Evolutionary conservation across 2,329 filamentous ascomycete species (phyloP).

Genomic region (Aspergillus thermomutatus): DNA sequence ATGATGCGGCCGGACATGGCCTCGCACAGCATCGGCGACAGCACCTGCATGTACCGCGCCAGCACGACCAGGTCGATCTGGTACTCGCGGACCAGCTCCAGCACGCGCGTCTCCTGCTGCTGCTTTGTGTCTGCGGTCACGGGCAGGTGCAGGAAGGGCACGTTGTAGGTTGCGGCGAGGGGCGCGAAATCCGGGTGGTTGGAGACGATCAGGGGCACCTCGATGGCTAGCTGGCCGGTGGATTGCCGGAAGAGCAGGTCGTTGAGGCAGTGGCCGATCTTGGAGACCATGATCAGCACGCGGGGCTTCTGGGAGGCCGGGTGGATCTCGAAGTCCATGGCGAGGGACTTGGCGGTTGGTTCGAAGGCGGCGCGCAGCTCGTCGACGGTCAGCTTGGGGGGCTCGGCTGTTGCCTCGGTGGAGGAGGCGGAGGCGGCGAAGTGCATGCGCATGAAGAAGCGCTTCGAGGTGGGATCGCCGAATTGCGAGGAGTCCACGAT

Average conservation of each 20-base stretch:
- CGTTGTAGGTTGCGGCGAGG: slow-evolving; percentile 69
- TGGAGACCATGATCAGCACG: slow-evolving; percentile 84
- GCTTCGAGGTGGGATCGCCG: slow-evolving; percentile 68
- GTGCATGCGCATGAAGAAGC: slow-evolving; percentile 87
- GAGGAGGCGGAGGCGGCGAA: slow-evolving; percentile 55
- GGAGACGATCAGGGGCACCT: slow-evolving; percentile 74
- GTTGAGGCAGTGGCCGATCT: slow-evolving; percentile 82
- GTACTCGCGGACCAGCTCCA: slow-evolving; percentile 67
- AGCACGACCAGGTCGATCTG: slow-evolving; percentile 75
- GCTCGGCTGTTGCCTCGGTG: slow-evolving; percentile 1
- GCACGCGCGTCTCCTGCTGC: slow-evolving; percentile 67
- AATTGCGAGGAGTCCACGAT: slow-evolving; percentile 84
- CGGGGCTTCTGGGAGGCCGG: slow-evolving; percentile 67
- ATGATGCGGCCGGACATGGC: slow-evolving; percentile 84
- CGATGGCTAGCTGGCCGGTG: slow-evolving; percentile 69
- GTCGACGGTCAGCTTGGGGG: slow-evolving; percentile 39
- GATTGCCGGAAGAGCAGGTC: slow-evolving; percentile 77
- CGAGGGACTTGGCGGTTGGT: slow-evolving; percentile 59
- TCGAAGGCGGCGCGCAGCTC: slow-evolving; percentile 57
- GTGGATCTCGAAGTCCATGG: slow-evolving; percentile 69
- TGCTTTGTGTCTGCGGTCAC: slow-evolving; percentile 75
- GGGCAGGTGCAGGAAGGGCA: slow-evolving; percentile 77
- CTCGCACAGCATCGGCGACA: slow-evolving; percentile 69
- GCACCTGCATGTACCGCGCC: slow-evolving; percentile 84
- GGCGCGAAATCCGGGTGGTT: slow-evolving; percentile 73